Percentiles rank a stretch among this genome's conserved stretches.
phyloP scores from a whole-genome alignment of 2,329 filamentous ascomycete genomes.

The Colletotrichum tamarilloi region DNA sequence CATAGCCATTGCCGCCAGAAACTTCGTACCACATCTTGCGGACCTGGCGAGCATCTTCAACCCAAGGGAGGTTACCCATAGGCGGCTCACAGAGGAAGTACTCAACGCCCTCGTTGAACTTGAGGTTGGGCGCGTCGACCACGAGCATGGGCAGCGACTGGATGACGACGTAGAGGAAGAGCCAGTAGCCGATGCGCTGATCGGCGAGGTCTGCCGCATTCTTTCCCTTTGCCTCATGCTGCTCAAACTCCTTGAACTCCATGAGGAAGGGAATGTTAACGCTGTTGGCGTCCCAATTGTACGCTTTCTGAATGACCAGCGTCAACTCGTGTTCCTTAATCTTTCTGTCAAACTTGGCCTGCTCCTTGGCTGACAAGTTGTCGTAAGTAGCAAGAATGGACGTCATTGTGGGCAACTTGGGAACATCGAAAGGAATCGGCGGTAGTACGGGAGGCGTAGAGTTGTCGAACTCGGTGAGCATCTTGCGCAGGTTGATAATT shows the following conservation, averaged over 20 bases:
- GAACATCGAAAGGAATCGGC: constrained; percentile 90
- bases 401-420: constrained; percentile 77
- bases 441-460: constrained; percentile 91
- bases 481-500: constrained; percentile 77
- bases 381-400: constrained; percentile 73
- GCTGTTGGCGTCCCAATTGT: constrained; percentile 78
- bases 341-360: constrained; percentile 76
- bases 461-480: constrained; percentile 89
- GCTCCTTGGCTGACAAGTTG: constrained; percentile 76
- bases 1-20: constrained; percentile 68
- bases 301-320: constrained; percentile 81
- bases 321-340: constrained; percentile 83
- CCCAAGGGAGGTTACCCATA: constrained; percentile 79
- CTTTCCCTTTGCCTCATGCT: constrained; percentile 73
- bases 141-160: constrained; percentile 83
- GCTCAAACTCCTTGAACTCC: constrained; percentile 78
- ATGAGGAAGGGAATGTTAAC: constrained; percentile 72
- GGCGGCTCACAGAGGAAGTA: constrained; percentile 85
- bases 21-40: constrained; percentile 81
- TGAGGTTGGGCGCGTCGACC: constrained; percentile 77
- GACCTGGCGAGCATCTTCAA: constrained; percentile 71
- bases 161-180: constrained; percentile 83
- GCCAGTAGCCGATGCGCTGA: constrained; percentile 80
- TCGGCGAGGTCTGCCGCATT: constrained; percentile 75
- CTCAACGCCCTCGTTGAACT: constrained; percentile 77